Percentiles rank a stretch among this genome's conserved stretches.
Evolutionary conservation across 768 basidiomycete genomes (phyloP).

Genomic region (Lactarius sanguifluus): DNA sequence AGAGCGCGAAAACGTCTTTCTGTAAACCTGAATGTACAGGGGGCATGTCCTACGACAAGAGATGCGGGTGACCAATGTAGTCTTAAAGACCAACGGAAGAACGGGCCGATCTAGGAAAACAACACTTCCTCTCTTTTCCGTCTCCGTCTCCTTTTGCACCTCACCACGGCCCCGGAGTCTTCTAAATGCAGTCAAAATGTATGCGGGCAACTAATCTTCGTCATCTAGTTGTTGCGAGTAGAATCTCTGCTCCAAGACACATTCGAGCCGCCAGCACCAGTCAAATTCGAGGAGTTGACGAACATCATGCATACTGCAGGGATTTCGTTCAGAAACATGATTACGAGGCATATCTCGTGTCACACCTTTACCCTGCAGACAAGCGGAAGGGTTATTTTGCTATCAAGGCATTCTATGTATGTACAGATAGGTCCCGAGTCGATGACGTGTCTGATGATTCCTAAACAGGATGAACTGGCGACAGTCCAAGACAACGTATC

Average conservation of each 20-base stretch:
- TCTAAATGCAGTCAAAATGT: constrained; percentile 6
- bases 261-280: constrained; percentile 22
- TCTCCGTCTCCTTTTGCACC: neutral
- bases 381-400: constrained; percentile 70
- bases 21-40: constrained; percentile 49
- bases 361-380: constrained; percentile 70
- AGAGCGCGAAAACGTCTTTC: constrained; percentile 51
- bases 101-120: neutral
- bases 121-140: neutral
- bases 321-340: constrained; percentile 75
- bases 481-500: constrained; percentile 76
- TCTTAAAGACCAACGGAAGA: neutral
- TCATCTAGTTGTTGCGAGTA: neutral
- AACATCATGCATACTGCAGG: constrained; percentile 65
- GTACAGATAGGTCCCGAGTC: constrained; percentile 34
- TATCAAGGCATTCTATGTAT: constrained; percentile 79
- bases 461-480: constrained; percentile 67
- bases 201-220: neutral
- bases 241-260: neutral
- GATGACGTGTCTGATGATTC: neutral
- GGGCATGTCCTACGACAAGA: constrained; percentile 32
- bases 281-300: constrained; percentile 32
- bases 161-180: neutral
- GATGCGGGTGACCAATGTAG: no score
- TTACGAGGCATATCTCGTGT: constrained; percentile 74